These are phyloP conservation scores for Trametes hirsuta DNA, from an alignment of 1,284 basidiomycete genomes.

Conservation along the genomic window DNA sequence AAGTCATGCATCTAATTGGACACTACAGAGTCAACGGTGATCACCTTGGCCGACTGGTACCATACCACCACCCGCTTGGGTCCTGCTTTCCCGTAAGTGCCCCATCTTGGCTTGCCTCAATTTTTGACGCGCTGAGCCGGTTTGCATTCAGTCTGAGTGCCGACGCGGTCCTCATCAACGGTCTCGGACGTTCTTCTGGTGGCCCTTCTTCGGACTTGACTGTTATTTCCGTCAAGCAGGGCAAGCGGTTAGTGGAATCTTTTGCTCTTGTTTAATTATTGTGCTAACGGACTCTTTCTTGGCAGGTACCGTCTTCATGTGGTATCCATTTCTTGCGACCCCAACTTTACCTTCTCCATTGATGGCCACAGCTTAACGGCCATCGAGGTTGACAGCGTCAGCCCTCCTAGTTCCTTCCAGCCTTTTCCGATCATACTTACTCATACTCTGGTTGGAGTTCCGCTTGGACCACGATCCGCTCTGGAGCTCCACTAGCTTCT, in stretches of 20 bases:
- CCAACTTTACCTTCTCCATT: slow-evolving; percentile 37
- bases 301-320: slow-evolving; percentile 43
- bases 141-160: background rate
- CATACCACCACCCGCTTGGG: slow-evolving; percentile 21
- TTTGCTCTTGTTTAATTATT: background rate
- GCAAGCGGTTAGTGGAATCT: slow-evolving; percentile 35
- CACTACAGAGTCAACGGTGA: slow-evolving; percentile 26
- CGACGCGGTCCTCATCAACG: slow-evolving; percentile 53
- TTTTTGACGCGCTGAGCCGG: background rate
- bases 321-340: slow-evolving; percentile 48
- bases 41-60: slow-evolving; percentile 33
- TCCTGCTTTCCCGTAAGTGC: slow-evolving; percentile 18
- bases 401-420: too few species aligned
- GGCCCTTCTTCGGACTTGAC: slow-evolving; percentile 30
- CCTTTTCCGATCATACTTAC: too few species aligned
- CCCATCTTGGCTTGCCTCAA: background rate
- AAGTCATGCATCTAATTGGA: background rate
- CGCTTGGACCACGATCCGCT: too few species aligned
- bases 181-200: slow-evolving; percentile 38
- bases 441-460: too few species aligned
- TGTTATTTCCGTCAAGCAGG: slow-evolving; percentile 33
- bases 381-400: slow-evolving; percentile 40
- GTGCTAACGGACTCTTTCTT: background rate
- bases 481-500: too few species aligned
- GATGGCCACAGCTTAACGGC: slow-evolving; percentile 40